Conservation (phyloP, 2,329 filamentous ascomycete species). For the Verticillium alfalfae region DNA sequence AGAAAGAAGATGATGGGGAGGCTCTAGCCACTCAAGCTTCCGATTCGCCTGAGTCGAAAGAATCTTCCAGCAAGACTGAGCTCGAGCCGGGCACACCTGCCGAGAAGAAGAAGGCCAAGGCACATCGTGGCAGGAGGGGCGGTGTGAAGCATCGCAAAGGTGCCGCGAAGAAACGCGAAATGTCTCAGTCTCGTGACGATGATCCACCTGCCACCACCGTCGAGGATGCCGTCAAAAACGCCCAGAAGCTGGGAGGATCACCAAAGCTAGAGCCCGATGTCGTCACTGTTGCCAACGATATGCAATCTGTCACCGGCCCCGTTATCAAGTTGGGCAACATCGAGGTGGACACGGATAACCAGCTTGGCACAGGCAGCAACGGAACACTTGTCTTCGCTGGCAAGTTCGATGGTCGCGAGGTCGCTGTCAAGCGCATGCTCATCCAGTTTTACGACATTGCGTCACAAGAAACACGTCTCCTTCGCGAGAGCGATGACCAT, state of each 20-base stretch:
- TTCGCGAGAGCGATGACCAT: constrained; percentile 92
- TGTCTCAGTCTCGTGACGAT: constrained; percentile 44
- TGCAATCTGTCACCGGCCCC: constrained; percentile 54
- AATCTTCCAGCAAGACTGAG: constrained; percentile 5
- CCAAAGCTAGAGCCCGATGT: constrained; percentile 56
- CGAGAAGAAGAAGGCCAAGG: constrained; percentile 66
- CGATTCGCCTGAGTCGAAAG: not conserved
- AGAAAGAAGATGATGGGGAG: constrained; percentile 5
- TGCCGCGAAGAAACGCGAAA: constrained; percentile 46
- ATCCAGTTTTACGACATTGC: constrained; percentile 95
- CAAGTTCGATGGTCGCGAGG: constrained; percentile 86
- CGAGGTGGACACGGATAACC: constrained; percentile 57
- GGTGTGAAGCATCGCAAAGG: constrained; percentile 64
- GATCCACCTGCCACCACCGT: constrained; percentile 39
- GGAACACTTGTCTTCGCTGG: constrained; percentile 95
- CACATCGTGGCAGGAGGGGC: constrained; percentile 65
- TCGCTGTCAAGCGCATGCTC: constrained; percentile 95
- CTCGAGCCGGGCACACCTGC: constrained; percentile 27
- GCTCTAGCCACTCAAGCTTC: not conserved
- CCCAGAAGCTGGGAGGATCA: constrained; percentile 51
- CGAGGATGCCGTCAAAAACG: constrained; percentile 57
- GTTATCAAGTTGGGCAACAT: constrained; percentile 59
- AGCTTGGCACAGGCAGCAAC: constrained; percentile 78
- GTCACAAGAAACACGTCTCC: constrained; percentile 82
- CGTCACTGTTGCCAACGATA: constrained; percentile 49